A percentile compares a stretch with the other conserved stretches of the same genome.
Evolutionary conservation across 495 filamentous ascomycete genomes (phyloP).

Genomic region (Geoglossum glabrum): DNA sequence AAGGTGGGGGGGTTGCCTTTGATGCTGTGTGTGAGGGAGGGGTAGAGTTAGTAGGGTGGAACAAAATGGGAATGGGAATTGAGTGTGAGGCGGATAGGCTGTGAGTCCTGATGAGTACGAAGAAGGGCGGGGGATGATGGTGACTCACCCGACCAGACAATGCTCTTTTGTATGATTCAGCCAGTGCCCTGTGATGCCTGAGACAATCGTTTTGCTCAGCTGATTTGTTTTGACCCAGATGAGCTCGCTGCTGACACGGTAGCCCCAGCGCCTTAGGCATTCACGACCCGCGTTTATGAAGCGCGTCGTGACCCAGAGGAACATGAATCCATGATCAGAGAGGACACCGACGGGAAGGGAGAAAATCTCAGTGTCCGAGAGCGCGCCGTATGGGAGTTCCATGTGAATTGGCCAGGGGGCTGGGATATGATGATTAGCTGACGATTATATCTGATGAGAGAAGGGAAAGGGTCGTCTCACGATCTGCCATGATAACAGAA

Average conservation of each 20-base stretch:
- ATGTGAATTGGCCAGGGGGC: background rate
- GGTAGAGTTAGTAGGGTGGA: background rate
- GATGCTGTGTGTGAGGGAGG: background rate
- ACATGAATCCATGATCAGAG: background rate
- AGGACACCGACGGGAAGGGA: background rate
- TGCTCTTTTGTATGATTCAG: background rate
- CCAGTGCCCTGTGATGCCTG: background rate
- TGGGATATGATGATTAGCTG: background rate
- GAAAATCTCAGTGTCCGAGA: background rate
- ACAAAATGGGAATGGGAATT: background rate
- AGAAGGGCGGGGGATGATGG: no score
- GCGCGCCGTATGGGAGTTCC: background rate
- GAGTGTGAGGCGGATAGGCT: background rate
- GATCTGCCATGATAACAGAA: background rate
- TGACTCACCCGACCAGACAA: background rate
- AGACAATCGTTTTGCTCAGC: background rate
- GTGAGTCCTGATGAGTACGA: background rate
- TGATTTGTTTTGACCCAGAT: conserved; percentile 1
- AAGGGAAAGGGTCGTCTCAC: background rate
- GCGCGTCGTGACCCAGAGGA: background rate
- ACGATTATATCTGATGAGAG: background rate
- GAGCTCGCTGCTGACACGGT: background rate
- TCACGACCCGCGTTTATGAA: background rate
- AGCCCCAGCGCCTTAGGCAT: background rate
- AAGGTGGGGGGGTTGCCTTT: background rate